phyloP scores from a whole-genome alignment of 331 rosid species.

The Spiraea crenata region DNA sequence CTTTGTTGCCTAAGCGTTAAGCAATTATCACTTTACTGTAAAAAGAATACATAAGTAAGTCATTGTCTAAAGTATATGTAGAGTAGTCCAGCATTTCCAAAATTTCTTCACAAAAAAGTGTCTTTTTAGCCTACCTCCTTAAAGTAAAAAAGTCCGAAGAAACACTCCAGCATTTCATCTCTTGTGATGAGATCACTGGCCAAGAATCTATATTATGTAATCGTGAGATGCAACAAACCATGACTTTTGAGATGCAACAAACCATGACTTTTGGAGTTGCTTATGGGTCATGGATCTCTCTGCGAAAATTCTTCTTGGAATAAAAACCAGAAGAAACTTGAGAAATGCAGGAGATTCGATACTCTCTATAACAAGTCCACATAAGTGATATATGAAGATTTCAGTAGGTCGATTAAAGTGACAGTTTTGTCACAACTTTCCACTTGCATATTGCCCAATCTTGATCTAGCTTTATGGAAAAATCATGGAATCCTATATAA shows the following conservation, averaged over 20 bases:
- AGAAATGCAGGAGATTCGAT: too few species aligned
- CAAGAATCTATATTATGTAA: background rate
- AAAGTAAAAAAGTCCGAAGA: too few species aligned
- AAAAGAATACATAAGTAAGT: too few species aligned
- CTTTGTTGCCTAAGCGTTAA: background rate
- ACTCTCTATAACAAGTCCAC: too few species aligned
- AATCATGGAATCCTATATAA: constrained; percentile 22
- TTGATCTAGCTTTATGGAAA: constrained; percentile 26
- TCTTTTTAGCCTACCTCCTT: too few species aligned
- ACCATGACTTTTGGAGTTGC: constrained; percentile 19
- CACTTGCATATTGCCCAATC: constrained; percentile 9
- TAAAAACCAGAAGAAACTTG: constrained; percentile 21
- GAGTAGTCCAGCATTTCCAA: background rate
- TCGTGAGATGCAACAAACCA: too few species aligned
- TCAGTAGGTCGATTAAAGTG: background rate
- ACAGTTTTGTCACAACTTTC: constrained; percentile 1
- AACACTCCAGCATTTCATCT: background rate
- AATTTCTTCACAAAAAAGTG: too few species aligned
- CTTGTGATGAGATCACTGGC: background rate
- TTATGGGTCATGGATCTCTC: constrained; percentile 8
- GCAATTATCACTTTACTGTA: background rate
- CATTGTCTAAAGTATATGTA: background rate
- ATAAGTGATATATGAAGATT: background rate
- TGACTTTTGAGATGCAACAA: background rate
- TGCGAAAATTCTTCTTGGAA: background rate